Evolutionary conservation across 2,329 filamentous ascomycete genomes (phyloP).

Genomic region (Gremmenia infestans): DNA sequence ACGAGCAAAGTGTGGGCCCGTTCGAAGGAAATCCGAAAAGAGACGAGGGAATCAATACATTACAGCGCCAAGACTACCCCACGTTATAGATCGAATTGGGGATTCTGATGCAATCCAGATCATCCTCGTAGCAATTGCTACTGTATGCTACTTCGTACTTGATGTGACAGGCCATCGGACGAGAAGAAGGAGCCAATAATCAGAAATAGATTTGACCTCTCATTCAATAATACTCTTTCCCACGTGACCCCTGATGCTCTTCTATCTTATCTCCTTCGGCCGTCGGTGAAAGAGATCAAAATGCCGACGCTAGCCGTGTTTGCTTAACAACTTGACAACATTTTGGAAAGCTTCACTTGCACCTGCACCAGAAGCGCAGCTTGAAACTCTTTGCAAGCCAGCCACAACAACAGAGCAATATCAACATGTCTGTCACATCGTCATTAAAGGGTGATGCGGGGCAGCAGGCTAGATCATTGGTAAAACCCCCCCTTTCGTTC

Average conservation of each 20-base stretch:
- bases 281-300: neutral
- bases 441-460: conserved; percentile 26
- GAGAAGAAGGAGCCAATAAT: neutral
- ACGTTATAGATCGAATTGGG: too few relatives aligned
- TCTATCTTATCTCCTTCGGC: neutral
- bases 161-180: too few relatives aligned
- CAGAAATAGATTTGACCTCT: too few relatives aligned
- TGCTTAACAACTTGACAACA: neutral
- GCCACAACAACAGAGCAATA: neutral
- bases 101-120: too few relatives aligned
- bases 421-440: conserved; percentile 27
- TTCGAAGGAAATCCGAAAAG: too few relatives aligned
- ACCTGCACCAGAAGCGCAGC: too few relatives aligned
- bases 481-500: conserved; percentile 14
- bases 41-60: too few relatives aligned
- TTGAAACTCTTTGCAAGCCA: neutral
- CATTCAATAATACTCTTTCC: too few relatives aligned
- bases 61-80: too few relatives aligned
- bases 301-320: neutral
- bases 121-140: too few relatives aligned
- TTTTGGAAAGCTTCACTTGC: neutral
- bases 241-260: neutral
- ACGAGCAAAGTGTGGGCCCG: too few relatives aligned
- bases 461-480: conserved; percentile 31
- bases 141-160: too few relatives aligned